These are phyloP conservation scores for Fusarium nanum DNA, from an alignment of 2,329 filamentous ascomycete genomes.

Conservation along the genomic window DNA sequence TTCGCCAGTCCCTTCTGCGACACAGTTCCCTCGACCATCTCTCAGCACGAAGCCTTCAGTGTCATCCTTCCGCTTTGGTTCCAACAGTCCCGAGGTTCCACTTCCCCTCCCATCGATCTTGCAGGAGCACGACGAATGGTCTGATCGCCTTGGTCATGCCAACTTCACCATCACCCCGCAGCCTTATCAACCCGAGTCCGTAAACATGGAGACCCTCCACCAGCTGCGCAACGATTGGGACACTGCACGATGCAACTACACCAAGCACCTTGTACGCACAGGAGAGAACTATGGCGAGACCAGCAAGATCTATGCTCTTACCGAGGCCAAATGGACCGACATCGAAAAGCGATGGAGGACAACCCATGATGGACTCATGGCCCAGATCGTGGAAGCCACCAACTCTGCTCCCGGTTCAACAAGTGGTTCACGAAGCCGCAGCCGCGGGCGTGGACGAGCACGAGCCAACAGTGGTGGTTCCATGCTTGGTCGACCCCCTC, in stretches of 20 bases:
- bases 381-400: conserved; percentile 59
- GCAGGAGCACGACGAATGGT: conserved; percentile 83
- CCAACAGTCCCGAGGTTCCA: conserved; percentile 68
- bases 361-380: conserved; percentile 74
- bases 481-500: conserved; percentile 49
- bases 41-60: conserved; percentile 82
- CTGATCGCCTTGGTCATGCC: conserved; percentile 85
- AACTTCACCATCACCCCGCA: conserved; percentile 90
- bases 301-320: conserved; percentile 87
- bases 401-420: conserved; percentile 44
- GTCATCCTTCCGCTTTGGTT: conserved; percentile 75
- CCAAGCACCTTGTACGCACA: conserved; percentile 87
- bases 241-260: conserved; percentile 84
- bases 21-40: conserved; percentile 63
- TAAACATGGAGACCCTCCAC: conserved; percentile 67
- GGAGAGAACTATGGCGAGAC: conserved; percentile 91
- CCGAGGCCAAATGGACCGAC: conserved; percentile 88
- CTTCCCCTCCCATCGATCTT: conserved; percentile 72
- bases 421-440: conserved; percentile 53
- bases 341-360: conserved; percentile 80
- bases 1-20: conserved; percentile 62
- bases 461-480: conserved; percentile 58
- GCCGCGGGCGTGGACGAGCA: conserved; percentile 54
- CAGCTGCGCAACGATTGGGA: conserved; percentile 85
- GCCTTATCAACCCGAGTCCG: conserved; percentile 77